A percentile compares a stretch with the other conserved stretches of the same genome.
phyloP scores from a whole-genome alignment of 2,329 filamentous ascomycete genomes.

The Hymenoscyphus albidus region DNA sequence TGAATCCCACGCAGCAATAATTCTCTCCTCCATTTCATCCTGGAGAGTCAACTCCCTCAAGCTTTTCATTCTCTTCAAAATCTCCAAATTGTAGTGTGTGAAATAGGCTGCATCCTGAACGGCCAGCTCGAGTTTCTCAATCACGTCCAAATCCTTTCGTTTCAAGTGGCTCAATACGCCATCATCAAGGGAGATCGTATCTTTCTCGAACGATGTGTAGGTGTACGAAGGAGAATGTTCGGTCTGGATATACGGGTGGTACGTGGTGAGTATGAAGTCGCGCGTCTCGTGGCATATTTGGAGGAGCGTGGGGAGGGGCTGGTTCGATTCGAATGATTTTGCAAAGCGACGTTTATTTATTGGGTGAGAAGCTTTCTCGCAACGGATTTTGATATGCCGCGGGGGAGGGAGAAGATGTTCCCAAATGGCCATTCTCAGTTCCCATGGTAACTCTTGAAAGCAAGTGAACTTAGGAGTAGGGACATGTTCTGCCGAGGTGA shows the following conservation, averaged over 20 bases:
- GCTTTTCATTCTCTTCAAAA: slow-evolving; percentile 23
- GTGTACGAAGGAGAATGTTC: slow-evolving; percentile 14
- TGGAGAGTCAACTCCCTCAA: slow-evolving; percentile 25
- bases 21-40: neutral
- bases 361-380: slow-evolving; percentile 16
- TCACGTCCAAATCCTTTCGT: slow-evolving; percentile 12
- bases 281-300: slow-evolving; percentile 34
- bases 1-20: neutral
- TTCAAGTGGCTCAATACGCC: slow-evolving; percentile 23
- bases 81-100: slow-evolving; percentile 28
- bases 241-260: slow-evolving; percentile 23
- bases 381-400: slow-evolving; percentile 22
- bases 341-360: slow-evolving; percentile 9
- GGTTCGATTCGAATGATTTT: slow-evolving; percentile 20
- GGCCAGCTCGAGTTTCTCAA: slow-evolving; percentile 24
- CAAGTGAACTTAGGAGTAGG: slow-evolving; percentile 22
- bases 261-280: slow-evolving; percentile 23
- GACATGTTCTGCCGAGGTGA: neutral
- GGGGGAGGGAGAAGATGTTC: slow-evolving; percentile 15
- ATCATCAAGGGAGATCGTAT: slow-evolving; percentile 24
- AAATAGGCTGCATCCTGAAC: slow-evolving; percentile 29
- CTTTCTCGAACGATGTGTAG: slow-evolving; percentile 23
- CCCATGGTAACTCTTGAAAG: slow-evolving; percentile 29
- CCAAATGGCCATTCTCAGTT: slow-evolving; percentile 32
- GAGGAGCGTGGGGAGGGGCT: slow-evolving; percentile 29